These are phyloP conservation scores for Beauveria scarabaeidicola DNA, from an alignment of 2,329 filamentous ascomycete species.

Conservation along the genomic window DNA sequence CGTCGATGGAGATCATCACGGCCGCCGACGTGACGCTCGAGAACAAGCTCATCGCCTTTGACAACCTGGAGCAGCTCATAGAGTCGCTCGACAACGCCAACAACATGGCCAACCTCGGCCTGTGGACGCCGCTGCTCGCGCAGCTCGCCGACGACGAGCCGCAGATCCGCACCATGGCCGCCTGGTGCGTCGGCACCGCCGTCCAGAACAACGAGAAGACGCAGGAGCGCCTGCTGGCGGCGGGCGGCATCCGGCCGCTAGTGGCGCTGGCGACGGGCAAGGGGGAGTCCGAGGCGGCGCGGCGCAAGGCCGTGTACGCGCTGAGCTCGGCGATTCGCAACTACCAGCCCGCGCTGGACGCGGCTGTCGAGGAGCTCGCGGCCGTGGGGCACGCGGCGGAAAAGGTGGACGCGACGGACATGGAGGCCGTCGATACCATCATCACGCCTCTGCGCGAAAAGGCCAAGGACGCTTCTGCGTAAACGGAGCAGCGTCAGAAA, in stretches of 20 bases:
- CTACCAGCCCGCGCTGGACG: slow-evolving; percentile 74
- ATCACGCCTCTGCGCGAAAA: slow-evolving; percentile 58
- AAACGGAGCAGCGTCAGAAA: not conserved
- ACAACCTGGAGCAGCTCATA: slow-evolving; percentile 90
- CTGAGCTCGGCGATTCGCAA: slow-evolving; percentile 82
- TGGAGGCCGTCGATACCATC: slow-evolving; percentile 74
- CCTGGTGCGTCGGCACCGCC: slow-evolving; percentile 90
- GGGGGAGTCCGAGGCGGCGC: slow-evolving; percentile 53
- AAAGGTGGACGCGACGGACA: slow-evolving; percentile 72
- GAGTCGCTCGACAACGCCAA: slow-evolving; percentile 96
- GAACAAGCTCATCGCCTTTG: slow-evolving; percentile 75
- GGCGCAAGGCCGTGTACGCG: slow-evolving; percentile 84
- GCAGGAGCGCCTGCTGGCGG: slow-evolving; percentile 60
- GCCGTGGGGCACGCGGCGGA: slow-evolving; percentile 26
- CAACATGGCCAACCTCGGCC: slow-evolving; percentile 67
- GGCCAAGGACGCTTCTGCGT: slow-evolving; percentile 25
- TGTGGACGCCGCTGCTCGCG: slow-evolving; percentile 74
- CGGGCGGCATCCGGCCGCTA: slow-evolving; percentile 62
- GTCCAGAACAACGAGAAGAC: slow-evolving; percentile 90
- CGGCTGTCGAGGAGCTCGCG: slow-evolving; percentile 52
- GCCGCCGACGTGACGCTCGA: slow-evolving; percentile 56
- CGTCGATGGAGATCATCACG: slow-evolving; percentile 68
- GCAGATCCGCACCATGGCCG: slow-evolving; percentile 74
- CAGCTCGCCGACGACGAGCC: slow-evolving; percentile 59
- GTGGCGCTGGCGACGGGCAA: slow-evolving; percentile 54